These are phyloP conservation scores for Lactarius sp. DNA, from an alignment of 768 basidiomycete genomes.

Conservation along the genomic window DNA sequence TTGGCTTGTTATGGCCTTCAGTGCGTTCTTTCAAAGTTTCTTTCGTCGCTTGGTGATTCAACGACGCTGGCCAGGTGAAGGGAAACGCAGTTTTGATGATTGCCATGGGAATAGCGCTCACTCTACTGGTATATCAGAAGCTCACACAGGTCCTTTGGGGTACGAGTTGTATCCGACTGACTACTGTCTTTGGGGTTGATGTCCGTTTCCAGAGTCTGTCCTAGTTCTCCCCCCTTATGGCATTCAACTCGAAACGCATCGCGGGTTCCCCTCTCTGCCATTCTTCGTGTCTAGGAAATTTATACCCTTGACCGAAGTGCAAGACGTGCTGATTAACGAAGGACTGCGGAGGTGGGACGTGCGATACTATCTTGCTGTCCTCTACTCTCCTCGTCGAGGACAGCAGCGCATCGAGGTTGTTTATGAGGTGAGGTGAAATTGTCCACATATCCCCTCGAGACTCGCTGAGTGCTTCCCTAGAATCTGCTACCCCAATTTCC, in stretches of 20 bases:
- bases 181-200: not conserved
- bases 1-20: slow-evolving; percentile 27
- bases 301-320: slow-evolving; percentile 49
- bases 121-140: slow-evolving; percentile 34
- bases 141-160: slow-evolving; percentile 47
- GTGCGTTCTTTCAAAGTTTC: slow-evolving; percentile 32
- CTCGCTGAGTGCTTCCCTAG: slow-evolving; percentile 35
- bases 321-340: slow-evolving; percentile 70
- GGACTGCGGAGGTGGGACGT: slow-evolving; percentile 68
- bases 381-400: slow-evolving; percentile 34
- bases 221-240: slow-evolving; percentile 62
- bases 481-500: slow-evolving; percentile 59
- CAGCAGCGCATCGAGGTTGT: slow-evolving; percentile 45
- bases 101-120: slow-evolving; percentile 21
- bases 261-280: slow-evolving; percentile 44
- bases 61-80: not conserved
- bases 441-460: not conserved
- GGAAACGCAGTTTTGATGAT: slow-evolving; percentile 4
- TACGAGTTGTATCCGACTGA: slow-evolving; percentile 26
- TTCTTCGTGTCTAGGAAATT: slow-evolving; percentile 44
- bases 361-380: slow-evolving; percentile 57
- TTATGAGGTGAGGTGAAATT: slow-evolving; percentile 48
- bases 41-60: not conserved
- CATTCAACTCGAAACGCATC: slow-evolving; percentile 68
- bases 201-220: slow-evolving; percentile 54